phyloP scores from a whole-genome alignment of 2,329 filamentous ascomycete genomes.

The Calonectria fujianensis region DNA sequence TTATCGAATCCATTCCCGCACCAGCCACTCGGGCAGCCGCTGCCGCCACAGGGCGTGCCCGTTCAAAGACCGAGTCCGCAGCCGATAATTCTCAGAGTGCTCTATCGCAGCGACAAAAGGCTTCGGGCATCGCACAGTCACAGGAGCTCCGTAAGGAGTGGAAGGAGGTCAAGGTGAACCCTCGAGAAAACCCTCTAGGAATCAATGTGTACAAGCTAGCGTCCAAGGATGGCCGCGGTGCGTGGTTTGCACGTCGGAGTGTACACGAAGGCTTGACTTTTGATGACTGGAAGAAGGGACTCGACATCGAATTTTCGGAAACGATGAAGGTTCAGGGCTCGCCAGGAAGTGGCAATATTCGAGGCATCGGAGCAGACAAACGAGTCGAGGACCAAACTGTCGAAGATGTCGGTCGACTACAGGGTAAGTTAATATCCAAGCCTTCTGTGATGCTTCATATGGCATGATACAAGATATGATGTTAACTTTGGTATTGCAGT shows the following conservation, averaged over 20 bases:
- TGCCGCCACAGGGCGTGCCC: slow-evolving; percentile 67
- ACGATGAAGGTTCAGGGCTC: slow-evolving; percentile 82
- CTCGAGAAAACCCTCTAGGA: slow-evolving; percentile 83
- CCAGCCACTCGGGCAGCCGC: slow-evolving; percentile 60
- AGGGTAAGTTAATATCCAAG: slow-evolving; percentile 67
- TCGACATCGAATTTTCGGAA: slow-evolving; percentile 87
- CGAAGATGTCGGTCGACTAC: slow-evolving; percentile 76
- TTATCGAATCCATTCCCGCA: slow-evolving; percentile 84
- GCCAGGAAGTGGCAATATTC: slow-evolving; percentile 83
- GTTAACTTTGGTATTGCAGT: slow-evolving; percentile 68
- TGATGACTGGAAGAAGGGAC: slow-evolving; percentile 83
- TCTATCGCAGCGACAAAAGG: slow-evolving; percentile 60
- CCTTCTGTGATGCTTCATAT: neutral
- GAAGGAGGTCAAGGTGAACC: slow-evolving; percentile 86
- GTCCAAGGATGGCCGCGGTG: slow-evolving; percentile 86
- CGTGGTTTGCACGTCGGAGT: slow-evolving; percentile 92
- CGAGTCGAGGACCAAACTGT: slow-evolving; percentile 78
- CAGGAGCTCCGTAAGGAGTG: slow-evolving; percentile 84
- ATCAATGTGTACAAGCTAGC: slow-evolving; percentile 88
- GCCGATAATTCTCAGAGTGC: slow-evolving; percentile 72
- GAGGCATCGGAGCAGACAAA: slow-evolving; percentile 89
- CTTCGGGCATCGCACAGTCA: slow-evolving; percentile 68
- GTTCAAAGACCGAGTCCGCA: slow-evolving; percentile 74
- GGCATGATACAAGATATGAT: slow-evolving; percentile 26
- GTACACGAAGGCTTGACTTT: slow-evolving; percentile 88